Percentiles rank a stretch among this genome's conserved stretches.
These are phyloP conservation scores for Royoungia palumana DNA, from an alignment of 768 basidiomycete species.

Conservation along the genomic window DNA sequence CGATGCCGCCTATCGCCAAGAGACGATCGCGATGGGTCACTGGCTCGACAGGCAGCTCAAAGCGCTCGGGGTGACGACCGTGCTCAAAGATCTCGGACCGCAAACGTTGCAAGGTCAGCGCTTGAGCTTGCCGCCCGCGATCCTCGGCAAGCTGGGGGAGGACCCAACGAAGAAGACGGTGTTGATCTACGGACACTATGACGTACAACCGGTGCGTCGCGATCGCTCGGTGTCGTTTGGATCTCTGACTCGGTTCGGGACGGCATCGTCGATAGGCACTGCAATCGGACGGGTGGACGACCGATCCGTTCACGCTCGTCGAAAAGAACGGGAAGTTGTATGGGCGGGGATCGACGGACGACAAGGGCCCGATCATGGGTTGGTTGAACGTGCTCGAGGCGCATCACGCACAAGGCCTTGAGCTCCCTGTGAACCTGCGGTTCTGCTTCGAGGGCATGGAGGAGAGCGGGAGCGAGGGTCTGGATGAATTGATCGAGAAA, in stretches of 20 bases:
- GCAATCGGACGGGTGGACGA: conserved; percentile 78
- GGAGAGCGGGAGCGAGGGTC: conserved; percentile 86
- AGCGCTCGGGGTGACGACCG: conserved; percentile 74
- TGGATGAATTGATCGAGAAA: conserved; percentile 78
- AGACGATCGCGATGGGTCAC: conserved; percentile 82
- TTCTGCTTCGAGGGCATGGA: conserved; percentile 99
- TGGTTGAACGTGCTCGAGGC: conserved; percentile 91
- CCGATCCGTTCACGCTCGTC: conserved; percentile 77
- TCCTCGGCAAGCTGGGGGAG: conserved; percentile 77
- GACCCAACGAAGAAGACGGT: conserved; percentile 92
- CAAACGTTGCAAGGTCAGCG: conserved; percentile 71
- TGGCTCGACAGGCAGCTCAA: conserved; percentile 76
- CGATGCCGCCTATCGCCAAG: conserved; percentile 64
- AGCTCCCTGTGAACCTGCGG: conserved; percentile 84
- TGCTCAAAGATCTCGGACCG: conserved; percentile 70
- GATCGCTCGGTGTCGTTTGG: background rate
- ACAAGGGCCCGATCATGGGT: conserved; percentile 86
- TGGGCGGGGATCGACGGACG: conserved; percentile 86
- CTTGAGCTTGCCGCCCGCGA: conserved; percentile 74
- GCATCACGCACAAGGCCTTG: conserved; percentile 60
- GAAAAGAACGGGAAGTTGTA: conserved; percentile 57
- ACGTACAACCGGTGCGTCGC: conserved; percentile 84
- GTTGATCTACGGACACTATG: conserved; percentile 91
- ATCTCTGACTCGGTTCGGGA: too few species aligned
- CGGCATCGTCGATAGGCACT: conserved; percentile 33